Evolutionary conservation across 257 asterid genomes (phyloP).

Genomic region (Coffea eugenioides): DNA sequence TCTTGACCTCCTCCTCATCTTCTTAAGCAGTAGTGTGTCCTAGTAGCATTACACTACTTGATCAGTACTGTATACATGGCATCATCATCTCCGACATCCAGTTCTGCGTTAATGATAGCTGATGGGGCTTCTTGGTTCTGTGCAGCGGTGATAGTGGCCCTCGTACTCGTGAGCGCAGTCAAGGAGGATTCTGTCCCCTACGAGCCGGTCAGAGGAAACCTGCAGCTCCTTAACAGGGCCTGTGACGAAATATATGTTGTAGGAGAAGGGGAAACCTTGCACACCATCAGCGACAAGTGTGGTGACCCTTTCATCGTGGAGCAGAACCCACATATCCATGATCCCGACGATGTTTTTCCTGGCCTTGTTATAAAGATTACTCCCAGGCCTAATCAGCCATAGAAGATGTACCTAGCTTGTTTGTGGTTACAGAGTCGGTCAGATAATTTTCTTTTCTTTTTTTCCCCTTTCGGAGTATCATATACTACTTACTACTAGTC

Average conservation of each 20-base stretch:
- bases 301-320: constrained; percentile 22
- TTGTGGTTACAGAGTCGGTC: neutral
- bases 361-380: constrained; percentile 35
- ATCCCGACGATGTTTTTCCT: constrained; percentile 33
- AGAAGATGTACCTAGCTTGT: neutral
- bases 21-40: too few species aligned
- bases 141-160: constrained; percentile 10
- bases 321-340: constrained; percentile 29
- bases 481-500: neutral
- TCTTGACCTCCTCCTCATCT: neutral
- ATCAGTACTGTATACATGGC: neutral
- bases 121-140: constrained; percentile 8
- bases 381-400: neutral
- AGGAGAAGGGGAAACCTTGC: constrained; percentile 32
- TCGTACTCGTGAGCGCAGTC: constrained; percentile 1
- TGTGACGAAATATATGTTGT: constrained; percentile 33
- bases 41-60: too few species aligned
- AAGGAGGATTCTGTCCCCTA: neutral
- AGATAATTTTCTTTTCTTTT: neutral
- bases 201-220: constrained; percentile 3
- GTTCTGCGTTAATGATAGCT: neutral
- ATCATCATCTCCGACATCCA: constrained; percentile 3
- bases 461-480: neutral
- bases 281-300: constrained; percentile 27
- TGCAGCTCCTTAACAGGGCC: neutral